phyloP scores from a whole-genome alignment of 2,329 filamentous ascomycete genomes.

The Ascomycota sp. region DNA sequence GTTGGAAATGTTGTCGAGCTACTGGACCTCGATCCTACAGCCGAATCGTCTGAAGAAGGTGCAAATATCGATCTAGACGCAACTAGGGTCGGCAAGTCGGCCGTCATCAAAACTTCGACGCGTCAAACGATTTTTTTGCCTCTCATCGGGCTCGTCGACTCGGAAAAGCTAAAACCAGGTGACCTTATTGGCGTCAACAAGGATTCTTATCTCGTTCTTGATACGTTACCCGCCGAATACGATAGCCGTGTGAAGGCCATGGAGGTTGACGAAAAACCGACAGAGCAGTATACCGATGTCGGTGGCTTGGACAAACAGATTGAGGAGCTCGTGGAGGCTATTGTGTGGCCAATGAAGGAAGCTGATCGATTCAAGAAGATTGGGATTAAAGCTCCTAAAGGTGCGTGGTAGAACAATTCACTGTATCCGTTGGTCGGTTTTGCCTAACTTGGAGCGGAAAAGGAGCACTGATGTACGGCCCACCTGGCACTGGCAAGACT shows the following conservation, averaged over 20 bases:
- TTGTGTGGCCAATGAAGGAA: conserved; percentile 99
- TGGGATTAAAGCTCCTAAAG: conserved; percentile 97
- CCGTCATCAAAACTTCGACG: conserved; percentile 97
- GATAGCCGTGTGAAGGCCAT: conserved; percentile 98
- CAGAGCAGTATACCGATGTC: conserved; percentile 96
- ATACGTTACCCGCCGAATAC: conserved; percentile 92
- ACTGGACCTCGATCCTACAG: conserved; percentile 85
- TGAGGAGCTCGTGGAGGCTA: conserved; percentile 92
- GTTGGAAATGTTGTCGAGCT: conserved; percentile 97
- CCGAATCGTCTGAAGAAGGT: conserved; percentile 89
- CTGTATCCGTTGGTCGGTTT: too few species aligned
- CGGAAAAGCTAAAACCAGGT: conserved; percentile 81
- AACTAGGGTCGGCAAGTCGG: conserved; percentile 89
- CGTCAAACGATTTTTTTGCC: conserved; percentile 97
- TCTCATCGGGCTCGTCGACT: conserved; percentile 89
- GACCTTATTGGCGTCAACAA: conserved; percentile 98
- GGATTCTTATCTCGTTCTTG: conserved; percentile 91
- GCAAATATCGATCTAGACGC: conserved; percentile 97
- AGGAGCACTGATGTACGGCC: conserved; percentile 97
- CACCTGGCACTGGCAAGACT: conserved; percentile 77
- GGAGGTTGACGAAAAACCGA: conserved; percentile 99
- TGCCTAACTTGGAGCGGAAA: too few species aligned
- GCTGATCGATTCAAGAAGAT: conserved; percentile 99
- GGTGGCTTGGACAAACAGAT: conserved; percentile 98
- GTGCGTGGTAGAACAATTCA: conserved; percentile 24